Base-by-base conservation (phyloP, 208 protist genomes). In the Kentomonas sorsogonicus region DNA sequence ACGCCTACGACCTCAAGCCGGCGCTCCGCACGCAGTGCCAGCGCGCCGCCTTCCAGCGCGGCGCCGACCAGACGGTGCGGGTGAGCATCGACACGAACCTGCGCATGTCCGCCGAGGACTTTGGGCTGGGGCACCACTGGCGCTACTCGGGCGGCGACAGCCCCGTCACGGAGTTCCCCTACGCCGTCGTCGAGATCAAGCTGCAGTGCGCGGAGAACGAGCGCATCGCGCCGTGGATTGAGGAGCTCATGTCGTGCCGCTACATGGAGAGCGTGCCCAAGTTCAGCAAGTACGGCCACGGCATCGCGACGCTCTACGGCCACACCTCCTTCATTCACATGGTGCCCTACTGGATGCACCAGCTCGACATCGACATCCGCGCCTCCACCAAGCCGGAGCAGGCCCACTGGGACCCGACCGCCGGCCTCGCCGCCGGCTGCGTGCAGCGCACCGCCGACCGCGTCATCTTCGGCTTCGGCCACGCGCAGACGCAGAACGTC, bases 261-360 rank as follows among this genome's bases (percentile, higher is more conserved):
- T 84, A 86, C 74, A 94, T 94, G 87, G 88, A 94, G 61, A 80
- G 82, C 58, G 66, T 92, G 6, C 84, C 84, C 23, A 94, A 94
- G 63, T 94, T 91, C 55, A 91, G 82, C 66, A 94, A 94, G 67
- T 94, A 94, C 63, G 82, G 79, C 4, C 88, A 94, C 63, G 88
- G 88, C 54, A 91, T 92, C 61, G 88, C 88, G 43, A 75, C 79
- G 2, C 69, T 94, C 22, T 94, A 91, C 66, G 87, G 87, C 4
- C 83, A 91, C 66, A 91, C 87, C 44, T 73, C 77, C 22, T 81
- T 83, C 66, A 94, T 94, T 56, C 77, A 74, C 52, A 89, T 94
- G 81, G 79, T 94, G 22, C 87, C 87, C 0, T 94, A 94, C 74
- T 94, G 87, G 83, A 86, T 89, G 74, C 87, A 88, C 38, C 87